Evolutionary conservation across 345 rosid genomes (phyloP).

Genomic region (Syzygium jambos): DNA sequence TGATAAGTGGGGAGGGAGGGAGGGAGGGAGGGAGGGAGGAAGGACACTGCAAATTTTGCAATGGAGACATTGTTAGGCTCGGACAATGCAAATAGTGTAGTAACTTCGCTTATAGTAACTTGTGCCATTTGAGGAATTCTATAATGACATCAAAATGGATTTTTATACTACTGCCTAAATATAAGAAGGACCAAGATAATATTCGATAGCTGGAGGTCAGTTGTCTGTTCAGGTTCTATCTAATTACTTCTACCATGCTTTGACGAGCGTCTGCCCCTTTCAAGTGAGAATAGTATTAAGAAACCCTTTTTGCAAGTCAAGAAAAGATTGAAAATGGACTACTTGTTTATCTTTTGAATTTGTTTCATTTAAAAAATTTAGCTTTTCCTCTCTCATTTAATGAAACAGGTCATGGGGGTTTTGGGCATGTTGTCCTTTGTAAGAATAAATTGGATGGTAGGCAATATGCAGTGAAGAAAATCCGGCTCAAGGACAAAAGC

Average conservation of each 20-base stretch:
- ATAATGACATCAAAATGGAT: background rate
- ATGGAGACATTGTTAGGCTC: background rate
- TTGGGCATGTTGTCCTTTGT: conserved; percentile 89
- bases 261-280: background rate
- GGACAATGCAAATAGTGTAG: background rate
- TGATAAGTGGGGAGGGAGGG: background rate
- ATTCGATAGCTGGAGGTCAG: background rate
- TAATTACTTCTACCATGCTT: background rate
- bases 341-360: background rate
- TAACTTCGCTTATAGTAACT: background rate
- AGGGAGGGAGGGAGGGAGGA: background rate
- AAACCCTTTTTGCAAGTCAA: background rate
- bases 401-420: conserved; percentile 83
- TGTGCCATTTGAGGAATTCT: background rate
- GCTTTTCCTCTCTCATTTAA: background rate
- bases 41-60: background rate
- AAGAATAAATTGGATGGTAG: conserved; percentile 98
- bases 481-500: conserved; percentile 84
- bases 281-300: background rate
- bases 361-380: background rate
- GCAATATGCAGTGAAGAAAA: conserved; percentile 95
- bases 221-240: background rate
- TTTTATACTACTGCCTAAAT: background rate
- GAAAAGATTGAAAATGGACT: background rate
- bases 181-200: background rate